Evolutionary conservation across 306 rosid species (phyloP), one percentile per base, ranked within the genome.

Genomic region (Begonia masoniana): DNA sequence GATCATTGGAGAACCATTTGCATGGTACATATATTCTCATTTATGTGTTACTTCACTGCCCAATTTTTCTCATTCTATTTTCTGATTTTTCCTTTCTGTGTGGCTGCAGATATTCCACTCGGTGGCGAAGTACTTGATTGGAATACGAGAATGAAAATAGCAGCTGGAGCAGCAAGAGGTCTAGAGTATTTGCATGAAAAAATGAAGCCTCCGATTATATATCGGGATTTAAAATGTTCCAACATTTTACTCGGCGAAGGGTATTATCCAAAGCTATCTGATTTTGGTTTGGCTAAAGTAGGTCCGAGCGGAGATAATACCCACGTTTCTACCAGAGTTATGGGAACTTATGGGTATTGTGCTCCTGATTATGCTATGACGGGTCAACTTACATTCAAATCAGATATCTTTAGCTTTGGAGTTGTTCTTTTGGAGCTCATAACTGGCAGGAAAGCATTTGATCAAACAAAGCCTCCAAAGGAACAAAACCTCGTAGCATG

Each of bases 321-420:
- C 0, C 82, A 68, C 48, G 87, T 85, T 51, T 69, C 81, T 59
- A 77, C 92, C 8, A 79, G 88, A 63, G 95, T 82, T 41, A 75
- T 82, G 88, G 95, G 88, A 58, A 82, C 93, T 7, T 63, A 72
- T 36, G 95, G 95, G 41, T 86, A 82, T 58, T 86, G 88, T 59
- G 93, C 88, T 10, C 88, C 93, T 8, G 93, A 82, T 66, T 79
- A 86, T 69, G 83, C 83, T 24, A 59, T 62, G 45, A 75, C 68
- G 17, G 89, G 96, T 47, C 82, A 64, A 57, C 64, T 83, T 63
- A 78, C 86, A 4, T 52, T 56, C 64, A 86, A 76, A 67, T 74
- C 81, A 45, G 94, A 82, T 56, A 78, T 83, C 45, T 87, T 71
- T 52, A 76, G 89, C 73, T 87, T 80, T 52, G 96, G 89, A 21